Evolutionary conservation across 2,329 filamentous ascomycete species (phyloP).

Genomic region (Phoma sp.): DNA sequence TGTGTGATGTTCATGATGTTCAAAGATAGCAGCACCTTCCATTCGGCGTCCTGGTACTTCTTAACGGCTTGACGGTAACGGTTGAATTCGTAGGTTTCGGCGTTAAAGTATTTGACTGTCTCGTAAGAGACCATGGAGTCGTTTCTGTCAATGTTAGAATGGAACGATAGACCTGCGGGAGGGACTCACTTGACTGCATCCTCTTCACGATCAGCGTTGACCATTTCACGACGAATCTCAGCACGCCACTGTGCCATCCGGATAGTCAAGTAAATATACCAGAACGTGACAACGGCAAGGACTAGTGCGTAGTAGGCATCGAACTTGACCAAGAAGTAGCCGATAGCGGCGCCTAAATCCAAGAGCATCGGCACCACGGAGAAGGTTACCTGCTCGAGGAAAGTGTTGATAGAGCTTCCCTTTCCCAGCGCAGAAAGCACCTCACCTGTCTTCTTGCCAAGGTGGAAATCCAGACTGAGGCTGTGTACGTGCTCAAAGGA

Average conservation of each 20-base stretch:
- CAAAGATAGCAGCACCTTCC: slow-evolving; percentile 61
- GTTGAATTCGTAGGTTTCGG: slow-evolving; percentile 63
- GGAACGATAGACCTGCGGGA: too few relatives aligned
- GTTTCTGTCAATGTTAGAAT: slow-evolving; percentile 61
- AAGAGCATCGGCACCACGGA: slow-evolving; percentile 94
- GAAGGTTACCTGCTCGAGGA: slow-evolving; percentile 95
- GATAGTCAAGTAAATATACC: slow-evolving; percentile 95
- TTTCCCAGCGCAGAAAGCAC: slow-evolving; percentile 95
- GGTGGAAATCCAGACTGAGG: slow-evolving; percentile 93
- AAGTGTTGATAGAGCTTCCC: slow-evolving; percentile 93
- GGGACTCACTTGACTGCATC: slow-evolving; percentile 82
- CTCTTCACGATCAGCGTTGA: slow-evolving; percentile 91
- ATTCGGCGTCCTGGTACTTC: slow-evolving; percentile 64
- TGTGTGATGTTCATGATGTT: slow-evolving; percentile 67
- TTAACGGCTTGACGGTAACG: slow-evolving; percentile 63
- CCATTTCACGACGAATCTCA: slow-evolving; percentile 90
- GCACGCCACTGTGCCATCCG: slow-evolving; percentile 93
- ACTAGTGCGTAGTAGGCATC: slow-evolving; percentile 91
- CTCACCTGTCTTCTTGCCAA: slow-evolving; percentile 95
- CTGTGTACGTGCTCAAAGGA: slow-evolving; percentile 97
- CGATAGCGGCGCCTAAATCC: slow-evolving; percentile 84
- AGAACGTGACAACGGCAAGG: slow-evolving; percentile 88
- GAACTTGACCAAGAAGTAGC: slow-evolving; percentile 77
- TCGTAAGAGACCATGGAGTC: slow-evolving; percentile 99
- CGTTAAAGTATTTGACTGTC: slow-evolving; percentile 71